Base-by-base conservation (phyloP, 2,329 filamentous ascomycete genomes). In the Aspergillus fischeri region DNA sequence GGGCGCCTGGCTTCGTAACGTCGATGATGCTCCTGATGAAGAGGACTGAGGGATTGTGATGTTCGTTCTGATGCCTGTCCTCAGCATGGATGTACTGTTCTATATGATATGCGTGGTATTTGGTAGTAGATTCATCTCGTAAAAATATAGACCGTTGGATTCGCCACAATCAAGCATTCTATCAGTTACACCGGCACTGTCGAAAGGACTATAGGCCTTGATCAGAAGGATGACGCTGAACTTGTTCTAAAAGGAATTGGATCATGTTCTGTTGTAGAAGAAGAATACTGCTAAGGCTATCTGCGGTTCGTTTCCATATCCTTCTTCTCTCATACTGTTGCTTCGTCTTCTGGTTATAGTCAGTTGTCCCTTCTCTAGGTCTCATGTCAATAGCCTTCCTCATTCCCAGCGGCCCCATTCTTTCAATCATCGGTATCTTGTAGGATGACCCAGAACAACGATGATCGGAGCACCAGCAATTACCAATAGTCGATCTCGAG, bases 1-100 rank as follows among this genome's bases (percentile, higher is more conserved):
- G 52, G 80, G 76, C n/a, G 81, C 78, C 55, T 88, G 85, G 85
- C 68, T 86, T 53, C 78, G 79, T 56, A 67, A 70, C 14, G 74
- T 86, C 47, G 84, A 84, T 65, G 83, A 86, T 67, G 83, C 81
- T 54, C 81, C 84, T 53, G 76, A 80, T 25, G 81, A 83, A 24
- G 83, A 86, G 47, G 81, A 85, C 45, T 75, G 66, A 48, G 21
- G 50, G 20, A 45, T 45, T 44, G 8, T 45, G 41, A 44, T 44
- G 41, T 9, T n/a, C 4, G 20, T 10, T 24, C 21, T 45, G n/a
- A 14, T 24, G n/a, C 3, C 41, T 2, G 42, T 24, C 1, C 20
- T 24, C 20, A 11, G 42, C 8, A 14, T 20, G 4, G 10, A 9
- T 14, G n/a, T 24, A 20, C 42, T 10, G n/a, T 38, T 24, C 32